phyloP scores from a whole-genome alignment of 129 eudicot species.

The Calendula officinalis region DNA sequence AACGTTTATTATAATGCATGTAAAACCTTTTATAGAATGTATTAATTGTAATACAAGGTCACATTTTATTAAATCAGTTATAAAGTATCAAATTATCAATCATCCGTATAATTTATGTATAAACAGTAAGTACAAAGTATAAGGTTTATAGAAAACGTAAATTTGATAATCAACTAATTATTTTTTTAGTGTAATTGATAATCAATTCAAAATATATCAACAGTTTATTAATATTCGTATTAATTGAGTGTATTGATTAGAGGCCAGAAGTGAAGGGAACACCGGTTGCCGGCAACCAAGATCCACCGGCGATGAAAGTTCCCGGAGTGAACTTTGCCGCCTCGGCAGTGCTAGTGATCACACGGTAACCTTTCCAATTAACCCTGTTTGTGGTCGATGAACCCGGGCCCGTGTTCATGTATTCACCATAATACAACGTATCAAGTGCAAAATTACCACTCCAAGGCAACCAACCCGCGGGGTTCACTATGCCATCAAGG shows the following conservation, averaged over 20 bases:
- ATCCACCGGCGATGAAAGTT: constrained; percentile 51
- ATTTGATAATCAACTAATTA: too few relatives aligned
- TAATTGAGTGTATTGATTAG: constrained; percentile 13
- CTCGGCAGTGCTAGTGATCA: constrained; percentile 45
- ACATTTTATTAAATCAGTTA: neutral
- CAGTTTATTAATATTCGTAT: too few relatives aligned
- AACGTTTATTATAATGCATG: too few relatives aligned
- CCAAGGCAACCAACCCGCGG: constrained; percentile 75
- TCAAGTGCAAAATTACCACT: constrained; percentile 55
- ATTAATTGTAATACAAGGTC: neutral
- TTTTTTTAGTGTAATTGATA: neutral
- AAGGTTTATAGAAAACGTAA: too few relatives aligned
- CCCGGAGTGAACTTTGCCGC: constrained; percentile 49
- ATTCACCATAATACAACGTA: constrained; percentile 71
- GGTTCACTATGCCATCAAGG: constrained; percentile 45
- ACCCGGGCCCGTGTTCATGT: constrained; percentile 60
- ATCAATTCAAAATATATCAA: constrained; percentile 19
- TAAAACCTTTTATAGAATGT: too few relatives aligned
- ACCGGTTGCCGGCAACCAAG: constrained; percentile 61
- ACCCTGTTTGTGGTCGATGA: constrained; percentile 53
- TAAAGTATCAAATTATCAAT: neutral
- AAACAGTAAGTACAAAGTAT: neutral
- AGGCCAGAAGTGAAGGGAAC: constrained; percentile 60
- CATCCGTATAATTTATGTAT: neutral
- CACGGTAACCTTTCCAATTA: constrained; percentile 65